These are phyloP conservation scores for Blastomyces gilchristii DNA, from an alignment of 2,329 filamentous ascomycete species.

Conservation along the genomic window DNA sequence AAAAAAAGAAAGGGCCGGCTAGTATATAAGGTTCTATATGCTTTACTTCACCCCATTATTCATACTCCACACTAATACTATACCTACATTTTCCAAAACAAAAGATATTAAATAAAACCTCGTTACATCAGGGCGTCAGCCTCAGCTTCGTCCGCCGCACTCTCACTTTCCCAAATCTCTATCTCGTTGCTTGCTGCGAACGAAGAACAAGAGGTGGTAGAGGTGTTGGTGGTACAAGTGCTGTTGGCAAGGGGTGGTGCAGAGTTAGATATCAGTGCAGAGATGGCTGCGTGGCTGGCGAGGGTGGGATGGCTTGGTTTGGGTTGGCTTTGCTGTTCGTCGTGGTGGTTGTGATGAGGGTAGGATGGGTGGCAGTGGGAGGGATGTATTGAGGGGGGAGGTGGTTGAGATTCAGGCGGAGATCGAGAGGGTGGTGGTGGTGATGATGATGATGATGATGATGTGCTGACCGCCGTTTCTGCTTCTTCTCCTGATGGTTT, in stretches of 20 bases:
- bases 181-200: constrained; percentile 30
- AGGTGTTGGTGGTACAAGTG: constrained; percentile 11
- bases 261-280: constrained; percentile 12
- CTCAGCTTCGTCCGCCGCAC: constrained; percentile 47
- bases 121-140: not conserved
- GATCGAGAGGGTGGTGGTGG: not conserved
- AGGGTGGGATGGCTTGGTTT: constrained; percentile 5
- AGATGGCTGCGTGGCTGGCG: constrained; percentile 11
- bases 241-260: constrained; percentile 23
- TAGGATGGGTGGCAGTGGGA: not conserved
- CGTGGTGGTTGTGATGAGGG: not conserved
- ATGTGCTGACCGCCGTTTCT: not conserved
- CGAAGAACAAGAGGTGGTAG: not conserved
- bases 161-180: constrained; percentile 62
- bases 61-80: too few species aligned
- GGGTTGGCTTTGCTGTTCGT: not conserved
- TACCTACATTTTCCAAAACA: too few species aligned
- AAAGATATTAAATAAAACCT: too few species aligned
- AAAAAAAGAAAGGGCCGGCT: too few species aligned
- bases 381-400: not conserved
- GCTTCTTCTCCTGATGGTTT: constrained; percentile 18
- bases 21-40: too few species aligned
- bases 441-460: not conserved
- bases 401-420: not conserved
- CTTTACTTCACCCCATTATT: too few species aligned